Conservation (phyloP, 257 asterid genomes). For the Dorcoceras hygrometricum region DNA sequence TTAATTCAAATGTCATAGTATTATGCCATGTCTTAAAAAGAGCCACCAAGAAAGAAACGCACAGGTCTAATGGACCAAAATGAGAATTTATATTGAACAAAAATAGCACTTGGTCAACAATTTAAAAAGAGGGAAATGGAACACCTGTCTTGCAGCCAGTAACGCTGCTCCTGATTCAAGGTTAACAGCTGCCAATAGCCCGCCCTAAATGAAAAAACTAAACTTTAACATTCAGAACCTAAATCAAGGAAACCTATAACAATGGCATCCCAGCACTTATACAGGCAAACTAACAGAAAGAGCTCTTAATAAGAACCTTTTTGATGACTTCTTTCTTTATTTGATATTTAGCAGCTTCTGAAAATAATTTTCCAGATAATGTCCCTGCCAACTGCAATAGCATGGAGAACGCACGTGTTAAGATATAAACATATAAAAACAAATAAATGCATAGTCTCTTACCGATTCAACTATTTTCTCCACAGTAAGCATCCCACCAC, state of each 20-base stretch:
- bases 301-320: conserved; percentile 50
- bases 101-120: neutral
- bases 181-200: conserved; percentile 71
- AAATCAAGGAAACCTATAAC: conserved; percentile 15
- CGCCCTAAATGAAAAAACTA: conserved; percentile 52
- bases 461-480: conserved; percentile 71
- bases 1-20: neutral
- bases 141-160: conserved; percentile 82
- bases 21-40: neutral
- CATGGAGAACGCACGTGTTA: conserved; percentile 21
- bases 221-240: conserved; percentile 3
- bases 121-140: neutral
- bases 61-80: neutral
- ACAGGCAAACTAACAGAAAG: conserved; percentile 17
- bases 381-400: conserved; percentile 66
- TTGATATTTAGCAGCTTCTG: conserved; percentile 81
- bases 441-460: conserved; percentile 29
- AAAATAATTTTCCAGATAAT: conserved; percentile 67
- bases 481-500: conserved; percentile 85
- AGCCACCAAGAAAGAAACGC: neutral
- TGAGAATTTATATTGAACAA: neutral
- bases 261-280: conserved; percentile 16
- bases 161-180: conserved; percentile 71
- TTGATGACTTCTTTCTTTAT: conserved; percentile 56
- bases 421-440: conserved; percentile 22